phyloP scores from a whole-genome alignment of 306 rosid species.

The Glycyrrhiza uralensis region DNA sequence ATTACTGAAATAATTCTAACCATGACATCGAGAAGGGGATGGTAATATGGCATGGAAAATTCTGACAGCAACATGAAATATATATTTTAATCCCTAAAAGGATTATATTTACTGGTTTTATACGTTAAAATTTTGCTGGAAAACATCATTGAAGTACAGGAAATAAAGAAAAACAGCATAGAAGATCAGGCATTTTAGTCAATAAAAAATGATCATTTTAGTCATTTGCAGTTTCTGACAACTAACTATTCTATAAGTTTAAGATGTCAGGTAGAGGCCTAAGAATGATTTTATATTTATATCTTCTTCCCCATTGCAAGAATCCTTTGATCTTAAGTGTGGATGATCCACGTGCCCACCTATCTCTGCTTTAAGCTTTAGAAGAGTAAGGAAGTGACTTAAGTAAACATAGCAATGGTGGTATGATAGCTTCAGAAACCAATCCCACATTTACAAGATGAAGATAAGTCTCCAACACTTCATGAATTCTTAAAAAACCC shows the following conservation, averaged over 20 bases:
- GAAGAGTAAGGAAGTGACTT: not conserved
- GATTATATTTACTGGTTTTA: not conserved
- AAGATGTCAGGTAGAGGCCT: not conserved
- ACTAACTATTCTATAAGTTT: not conserved
- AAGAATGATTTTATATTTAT: not conserved
- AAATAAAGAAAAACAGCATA: not conserved
- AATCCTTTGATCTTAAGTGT: not conserved
- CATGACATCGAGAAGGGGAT: not conserved
- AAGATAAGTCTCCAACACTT: not conserved
- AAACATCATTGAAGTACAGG: not conserved
- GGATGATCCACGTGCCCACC: too few species aligned
- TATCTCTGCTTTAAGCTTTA: not conserved
- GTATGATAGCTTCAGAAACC: not conserved
- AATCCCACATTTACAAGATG: not conserved
- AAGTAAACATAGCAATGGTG: slow-evolving; percentile 9
- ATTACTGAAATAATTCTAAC: slow-evolving; percentile 6
- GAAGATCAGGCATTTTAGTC: not conserved
- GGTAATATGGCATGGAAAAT: not conserved
- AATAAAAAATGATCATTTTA: not conserved
- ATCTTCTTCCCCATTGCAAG: not conserved
- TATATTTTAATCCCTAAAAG: not conserved
- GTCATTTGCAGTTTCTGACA: not conserved
- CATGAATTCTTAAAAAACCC: not conserved
- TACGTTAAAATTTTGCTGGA: not conserved
- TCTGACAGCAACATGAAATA: not conserved